A percentile compares a stretch with the other conserved stretches of the same genome.
Evolutionary conservation across 345 rosid species (phyloP).

Genomic region (Zanthoxylum bungeanum): DNA sequence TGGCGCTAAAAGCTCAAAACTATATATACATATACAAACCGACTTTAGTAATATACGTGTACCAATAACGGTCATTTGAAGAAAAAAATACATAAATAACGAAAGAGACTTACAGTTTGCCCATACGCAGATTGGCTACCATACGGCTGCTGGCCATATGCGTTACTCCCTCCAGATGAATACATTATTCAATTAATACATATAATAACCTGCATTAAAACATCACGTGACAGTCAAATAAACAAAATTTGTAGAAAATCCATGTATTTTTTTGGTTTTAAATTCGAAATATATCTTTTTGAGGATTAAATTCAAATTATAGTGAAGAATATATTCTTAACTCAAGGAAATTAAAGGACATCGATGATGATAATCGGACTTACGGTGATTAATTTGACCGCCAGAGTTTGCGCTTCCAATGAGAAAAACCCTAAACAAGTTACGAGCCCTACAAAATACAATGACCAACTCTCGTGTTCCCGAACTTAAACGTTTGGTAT

Average conservation of each 20-base stretch:
- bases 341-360: neutral
- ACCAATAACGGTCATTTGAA: neutral
- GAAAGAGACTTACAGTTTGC: conserved; percentile 59
- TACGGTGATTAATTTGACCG: neutral
- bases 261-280: neutral
- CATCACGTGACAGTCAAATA: neutral
- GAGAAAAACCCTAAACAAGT: neutral
- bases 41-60: neutral
- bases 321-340: neutral
- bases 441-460: neutral
- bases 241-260: neutral
- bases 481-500: neutral
- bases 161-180: conserved; percentile 67
- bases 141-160: conserved; percentile 73
- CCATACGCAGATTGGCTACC: conserved; percentile 74
- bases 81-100: neutral
- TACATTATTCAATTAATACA: conserved; percentile 46
- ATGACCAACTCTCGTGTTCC: neutral
- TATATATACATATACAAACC: neutral
- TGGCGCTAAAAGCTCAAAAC: neutral
- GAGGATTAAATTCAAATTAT: no score
- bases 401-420: neutral
- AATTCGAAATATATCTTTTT: no score
- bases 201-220: conserved; percentile 15
- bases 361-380: neutral